A percentile compares a stretch with the other conserved stretches of the same genome.
These are phyloP conservation scores for Leccinum solheimii DNA, from an alignment of 1,284 basidiomycete species.

Conservation along the genomic window DNA sequence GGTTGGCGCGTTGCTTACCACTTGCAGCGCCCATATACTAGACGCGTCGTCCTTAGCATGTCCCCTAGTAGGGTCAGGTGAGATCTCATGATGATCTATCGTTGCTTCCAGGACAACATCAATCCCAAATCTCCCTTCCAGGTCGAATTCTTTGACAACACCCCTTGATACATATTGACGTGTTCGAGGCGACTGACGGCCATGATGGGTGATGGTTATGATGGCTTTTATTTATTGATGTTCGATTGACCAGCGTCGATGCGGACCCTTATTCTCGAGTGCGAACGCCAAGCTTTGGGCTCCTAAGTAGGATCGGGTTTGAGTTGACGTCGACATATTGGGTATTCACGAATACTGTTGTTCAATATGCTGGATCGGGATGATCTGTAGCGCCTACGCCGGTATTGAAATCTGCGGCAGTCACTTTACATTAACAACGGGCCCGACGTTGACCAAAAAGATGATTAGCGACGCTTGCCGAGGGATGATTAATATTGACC, in stretches of 20 bases:
- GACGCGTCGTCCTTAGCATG: background rate
- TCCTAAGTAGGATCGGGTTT: background rate
- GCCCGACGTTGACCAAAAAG: background rate
- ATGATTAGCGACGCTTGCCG: background rate
- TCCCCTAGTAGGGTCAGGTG: background rate
- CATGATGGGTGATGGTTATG: background rate
- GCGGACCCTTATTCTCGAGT: background rate
- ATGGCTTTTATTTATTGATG: conserved; percentile 5
- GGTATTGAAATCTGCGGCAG: background rate
- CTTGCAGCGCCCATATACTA: background rate
- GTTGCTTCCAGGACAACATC: background rate
- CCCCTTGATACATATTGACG: background rate
- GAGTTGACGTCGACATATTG: conserved; percentile 1
- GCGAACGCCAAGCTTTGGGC: background rate
- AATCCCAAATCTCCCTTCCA: background rate
- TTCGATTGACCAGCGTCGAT: background rate
- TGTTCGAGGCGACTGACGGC: background rate
- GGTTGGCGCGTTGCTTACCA: background rate
- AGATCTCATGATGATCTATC: background rate
- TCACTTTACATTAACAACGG: background rate
- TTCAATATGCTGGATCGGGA: conserved; percentile 3
- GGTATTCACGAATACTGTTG: background rate
- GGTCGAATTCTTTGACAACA: background rate
- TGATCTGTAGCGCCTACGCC: background rate
- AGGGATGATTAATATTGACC: background rate